Evolutionary conservation across 2,329 filamentous ascomycete genomes (phyloP).

Genomic region (Fusarium sp.): DNA sequence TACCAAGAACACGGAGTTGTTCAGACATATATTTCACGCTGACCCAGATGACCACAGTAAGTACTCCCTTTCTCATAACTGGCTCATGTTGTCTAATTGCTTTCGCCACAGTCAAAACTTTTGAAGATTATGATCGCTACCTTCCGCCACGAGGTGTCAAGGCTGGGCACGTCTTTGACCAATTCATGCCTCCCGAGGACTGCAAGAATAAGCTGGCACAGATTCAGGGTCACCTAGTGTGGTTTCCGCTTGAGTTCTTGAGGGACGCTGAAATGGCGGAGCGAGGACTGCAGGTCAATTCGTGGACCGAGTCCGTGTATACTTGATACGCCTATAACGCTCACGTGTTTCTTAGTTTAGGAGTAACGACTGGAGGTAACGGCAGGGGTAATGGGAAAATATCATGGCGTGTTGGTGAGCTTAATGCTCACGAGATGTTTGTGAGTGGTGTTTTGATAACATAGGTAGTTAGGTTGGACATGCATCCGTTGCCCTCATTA

Average conservation of each 20-base stretch:
- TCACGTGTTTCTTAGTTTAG: not conserved
- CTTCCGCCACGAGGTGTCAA: slow-evolving; percentile 77
- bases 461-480: not conserved
- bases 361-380: not conserved
- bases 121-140: slow-evolving; percentile 89
- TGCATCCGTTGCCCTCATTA: not conserved
- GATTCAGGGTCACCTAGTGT: slow-evolving; percentile 90
- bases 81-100: slow-evolving; percentile 17
- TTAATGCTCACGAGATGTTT: not conserved
- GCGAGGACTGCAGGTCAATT: slow-evolving; percentile 85
- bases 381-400: not conserved
- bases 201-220: slow-evolving; percentile 80
- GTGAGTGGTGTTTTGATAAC: not conserved
- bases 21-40: slow-evolving; percentile 84
- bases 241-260: slow-evolving; percentile 94
- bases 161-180: slow-evolving; percentile 88
- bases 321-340: slow-evolving; percentile 59
- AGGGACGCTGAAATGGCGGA: slow-evolving; percentile 90
- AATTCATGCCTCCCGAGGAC: slow-evolving; percentile 78
- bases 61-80: slow-evolving; percentile 37
- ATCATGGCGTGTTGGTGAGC: not conserved
- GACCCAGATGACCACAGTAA: slow-evolving; percentile 88
- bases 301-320: slow-evolving; percentile 88
- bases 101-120: slow-evolving; percentile 75
- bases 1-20: slow-evolving; percentile 78